Percentiles rank a stretch among this genome's conserved stretches.
These are phyloP conservation scores for Oldenlandia corymbosa DNA, from an alignment of 257 asterid species.

Conservation along the genomic window DNA sequence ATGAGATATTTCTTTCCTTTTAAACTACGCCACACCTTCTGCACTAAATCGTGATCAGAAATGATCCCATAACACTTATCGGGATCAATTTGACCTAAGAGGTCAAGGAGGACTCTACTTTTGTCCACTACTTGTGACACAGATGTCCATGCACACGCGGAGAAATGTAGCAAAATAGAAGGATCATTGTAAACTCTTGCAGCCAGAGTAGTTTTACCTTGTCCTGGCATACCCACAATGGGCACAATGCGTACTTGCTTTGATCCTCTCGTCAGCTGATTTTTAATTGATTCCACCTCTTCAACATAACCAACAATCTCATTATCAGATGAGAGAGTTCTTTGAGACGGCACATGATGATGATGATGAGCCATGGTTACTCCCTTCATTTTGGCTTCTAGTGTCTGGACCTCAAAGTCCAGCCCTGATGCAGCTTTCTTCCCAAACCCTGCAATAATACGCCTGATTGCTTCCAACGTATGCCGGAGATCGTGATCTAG, in stretches of 20 bases:
- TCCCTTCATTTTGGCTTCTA: too few relatives aligned
- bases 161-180: neutral
- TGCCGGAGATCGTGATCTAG: neutral
- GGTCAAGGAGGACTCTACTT: neutral
- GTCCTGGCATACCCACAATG: too few relatives aligned
- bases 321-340: too few relatives aligned
- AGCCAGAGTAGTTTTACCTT: conserved; percentile 10
- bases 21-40: neutral
- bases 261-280: neutral
- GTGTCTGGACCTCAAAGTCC: neutral
- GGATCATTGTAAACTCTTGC: neutral
- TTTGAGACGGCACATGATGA: neutral
- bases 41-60: neutral
- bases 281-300: neutral
- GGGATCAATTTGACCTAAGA: neutral
- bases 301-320: conserved; percentile 3
- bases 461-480: neutral
- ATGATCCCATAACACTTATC: too few relatives aligned
- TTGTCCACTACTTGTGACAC: neutral
- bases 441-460: neutral
- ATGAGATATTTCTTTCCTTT: neutral
- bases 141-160: neutral
- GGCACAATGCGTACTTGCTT: neutral
- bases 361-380: neutral
- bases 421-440: neutral